Percentiles rank a stretch among this genome's conserved stretches.
These are phyloP conservation scores for Betula pendula DNA, from an alignment of 306 rosid species.

Conservation along the genomic window DNA sequence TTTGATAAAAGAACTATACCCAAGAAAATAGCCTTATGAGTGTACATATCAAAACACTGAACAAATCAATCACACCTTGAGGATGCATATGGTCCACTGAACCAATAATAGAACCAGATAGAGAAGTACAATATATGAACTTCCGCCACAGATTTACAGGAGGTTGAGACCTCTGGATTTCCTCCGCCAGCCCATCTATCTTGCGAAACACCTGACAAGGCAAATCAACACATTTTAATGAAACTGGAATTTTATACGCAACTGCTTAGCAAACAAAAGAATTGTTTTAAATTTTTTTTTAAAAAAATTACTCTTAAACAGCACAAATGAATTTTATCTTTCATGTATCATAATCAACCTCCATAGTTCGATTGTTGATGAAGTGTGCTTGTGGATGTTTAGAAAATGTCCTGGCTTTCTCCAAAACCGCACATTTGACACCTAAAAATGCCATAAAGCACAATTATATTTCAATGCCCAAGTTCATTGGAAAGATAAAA, in stretches of 20 bases:
- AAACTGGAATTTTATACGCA: not conserved
- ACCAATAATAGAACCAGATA: slow-evolving; percentile 83
- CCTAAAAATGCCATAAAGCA: slow-evolving; percentile 23
- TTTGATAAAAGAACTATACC: not conserved
- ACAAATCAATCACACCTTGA: slow-evolving; percentile 66
- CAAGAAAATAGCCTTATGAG: not conserved
- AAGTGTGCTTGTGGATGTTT: slow-evolving; percentile 57
- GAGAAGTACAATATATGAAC: slow-evolving; percentile 88
- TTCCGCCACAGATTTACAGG: slow-evolving; percentile 94
- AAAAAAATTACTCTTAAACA: no score
- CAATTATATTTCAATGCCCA: not conserved
- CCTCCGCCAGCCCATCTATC: slow-evolving; percentile 83
- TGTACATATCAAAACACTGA: slow-evolving; percentile 1
- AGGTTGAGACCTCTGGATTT: slow-evolving; percentile 85
- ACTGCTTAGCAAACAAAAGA: no score
- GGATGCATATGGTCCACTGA: slow-evolving; percentile 94
- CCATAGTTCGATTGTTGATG: slow-evolving; percentile 94
- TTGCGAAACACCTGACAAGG: slow-evolving; percentile 75
- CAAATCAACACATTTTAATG: not conserved
- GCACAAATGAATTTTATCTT: slow-evolving; percentile 13
- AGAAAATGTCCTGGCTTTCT: slow-evolving; percentile 38
- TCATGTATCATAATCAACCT: slow-evolving; percentile 49
- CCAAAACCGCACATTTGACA: slow-evolving; percentile 50
- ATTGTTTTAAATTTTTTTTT: no score
- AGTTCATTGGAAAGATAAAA: not conserved